Conservation (phyloP, 805 yeast genomes). For the Yarrowia sp. region DNA sequence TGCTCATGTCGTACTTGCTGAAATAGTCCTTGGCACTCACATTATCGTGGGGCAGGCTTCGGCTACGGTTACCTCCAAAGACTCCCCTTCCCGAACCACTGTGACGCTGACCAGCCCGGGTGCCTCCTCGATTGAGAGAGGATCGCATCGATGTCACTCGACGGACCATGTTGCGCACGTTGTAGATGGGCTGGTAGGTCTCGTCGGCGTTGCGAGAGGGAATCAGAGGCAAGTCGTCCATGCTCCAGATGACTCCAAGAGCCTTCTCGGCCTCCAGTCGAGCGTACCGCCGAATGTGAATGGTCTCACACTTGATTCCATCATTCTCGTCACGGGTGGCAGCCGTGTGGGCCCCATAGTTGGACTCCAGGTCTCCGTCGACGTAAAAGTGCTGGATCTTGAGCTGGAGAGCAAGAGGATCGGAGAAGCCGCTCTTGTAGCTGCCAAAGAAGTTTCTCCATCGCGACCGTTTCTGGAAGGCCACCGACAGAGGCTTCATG, state of each 20-base stretch:
- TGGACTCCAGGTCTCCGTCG: slow-evolving; percentile 29
- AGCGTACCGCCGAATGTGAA: slow-evolving; percentile 29
- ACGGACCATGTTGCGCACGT: slow-evolving; percentile 22
- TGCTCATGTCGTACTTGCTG: slow-evolving; percentile 20
- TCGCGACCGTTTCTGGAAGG: slow-evolving; percentile 18
- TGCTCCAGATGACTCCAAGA: slow-evolving; percentile 16
- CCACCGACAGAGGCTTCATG: slow-evolving; percentile 27
- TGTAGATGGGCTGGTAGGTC: slow-evolving; percentile 31
- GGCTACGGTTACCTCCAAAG: slow-evolving; percentile 9
- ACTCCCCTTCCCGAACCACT: slow-evolving; percentile 1
- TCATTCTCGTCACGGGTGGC: slow-evolving; percentile 28
- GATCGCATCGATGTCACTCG: slow-evolving; percentile 19
- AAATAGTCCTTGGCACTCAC: slow-evolving; percentile 19
- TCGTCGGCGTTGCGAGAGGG: slow-evolving; percentile 18
- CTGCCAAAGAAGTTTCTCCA: slow-evolving; percentile 29
- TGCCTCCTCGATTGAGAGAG: neutral
- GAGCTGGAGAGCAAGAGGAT: slow-evolving; percentile 22
- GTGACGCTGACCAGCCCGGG: neutral
- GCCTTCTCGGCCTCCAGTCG: slow-evolving; percentile 35
- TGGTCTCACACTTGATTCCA: slow-evolving; percentile 22
- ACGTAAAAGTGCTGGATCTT: slow-evolving; percentile 24
- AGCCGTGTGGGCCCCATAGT: slow-evolving; percentile 20
- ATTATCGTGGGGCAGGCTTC: slow-evolving; percentile 17
- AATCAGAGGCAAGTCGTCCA: slow-evolving; percentile 16
- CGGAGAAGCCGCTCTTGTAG: slow-evolving; percentile 13